Evolutionary conservation across 768 basidiomycete species (phyloP).

Genomic region (Phanerochaete carnosa): DNA sequence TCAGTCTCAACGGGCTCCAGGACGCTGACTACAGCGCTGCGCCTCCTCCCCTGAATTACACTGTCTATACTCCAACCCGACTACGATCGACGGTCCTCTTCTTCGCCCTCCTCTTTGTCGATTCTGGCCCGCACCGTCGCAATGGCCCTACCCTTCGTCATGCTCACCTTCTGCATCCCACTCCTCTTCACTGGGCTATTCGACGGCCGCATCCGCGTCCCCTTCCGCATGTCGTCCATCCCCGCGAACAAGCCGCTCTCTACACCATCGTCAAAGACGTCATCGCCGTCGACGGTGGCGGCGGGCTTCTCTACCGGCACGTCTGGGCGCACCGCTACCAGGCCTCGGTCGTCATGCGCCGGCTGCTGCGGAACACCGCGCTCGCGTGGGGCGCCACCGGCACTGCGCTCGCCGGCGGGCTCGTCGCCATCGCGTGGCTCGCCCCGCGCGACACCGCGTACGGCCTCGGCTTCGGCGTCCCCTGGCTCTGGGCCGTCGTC

Average conservation of each 20-base stretch:
- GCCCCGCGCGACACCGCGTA: constrained; percentile 23
- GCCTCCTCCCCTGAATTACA: constrained; percentile 26
- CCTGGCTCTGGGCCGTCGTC: constrained; percentile 28
- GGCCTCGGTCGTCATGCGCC: constrained; percentile 23
- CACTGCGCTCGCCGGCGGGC: constrained; percentile 14
- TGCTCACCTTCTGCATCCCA: constrained; percentile 25
- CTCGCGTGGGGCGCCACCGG: constrained; percentile 25
- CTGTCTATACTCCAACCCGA: constrained; percentile 16
- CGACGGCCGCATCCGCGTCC: constrained; percentile 20
- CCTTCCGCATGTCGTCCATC: constrained; percentile 28
- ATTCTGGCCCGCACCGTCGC: constrained; percentile 24
- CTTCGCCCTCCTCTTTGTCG: constrained; percentile 25
- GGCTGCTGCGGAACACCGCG: constrained; percentile 19
- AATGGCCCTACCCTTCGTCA: constrained; percentile 27
- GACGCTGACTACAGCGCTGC: not conserved
- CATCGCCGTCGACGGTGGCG: constrained; percentile 29
- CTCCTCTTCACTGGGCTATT: constrained; percentile 25
- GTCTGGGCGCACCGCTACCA: constrained; percentile 30
- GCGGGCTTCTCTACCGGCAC: constrained; percentile 27
- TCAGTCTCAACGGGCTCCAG: not conserved
- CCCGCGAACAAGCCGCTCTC: constrained; percentile 22
- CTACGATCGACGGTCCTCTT: constrained; percentile 22
- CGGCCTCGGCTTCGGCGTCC: constrained; percentile 25
- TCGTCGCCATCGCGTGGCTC: constrained; percentile 22
- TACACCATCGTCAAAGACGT: constrained; percentile 29